Percentiles rank a stretch among this genome's conserved stretches.
phyloP scores from a whole-genome alignment of 768 basidiomycete species.

The Xerocomellus amylosporus region DNA sequence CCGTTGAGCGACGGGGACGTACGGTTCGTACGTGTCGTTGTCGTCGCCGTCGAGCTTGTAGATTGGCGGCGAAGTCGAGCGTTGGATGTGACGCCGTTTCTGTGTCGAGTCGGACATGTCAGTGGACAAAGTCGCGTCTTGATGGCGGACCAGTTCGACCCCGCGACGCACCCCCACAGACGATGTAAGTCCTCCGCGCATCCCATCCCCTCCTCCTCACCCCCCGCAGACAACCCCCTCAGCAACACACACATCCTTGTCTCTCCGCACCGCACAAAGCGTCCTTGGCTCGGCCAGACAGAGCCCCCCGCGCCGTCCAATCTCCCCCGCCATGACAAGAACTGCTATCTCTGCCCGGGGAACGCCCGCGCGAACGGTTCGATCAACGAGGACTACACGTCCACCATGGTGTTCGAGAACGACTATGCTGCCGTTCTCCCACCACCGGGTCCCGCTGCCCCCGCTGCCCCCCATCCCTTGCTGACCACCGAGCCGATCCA shows the following conservation, averaged over 20 bases:
- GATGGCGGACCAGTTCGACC: constrained; percentile 47
- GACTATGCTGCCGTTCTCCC: constrained; percentile 82
- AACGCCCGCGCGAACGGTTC: constrained; percentile 73
- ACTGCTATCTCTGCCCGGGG: constrained; percentile 87
- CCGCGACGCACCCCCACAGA: constrained; percentile 64
- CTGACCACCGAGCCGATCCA: constrained; percentile 64
- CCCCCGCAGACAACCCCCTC: constrained; percentile 69
- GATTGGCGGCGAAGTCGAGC: constrained; percentile 54
- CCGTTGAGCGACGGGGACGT: constrained; percentile 83
- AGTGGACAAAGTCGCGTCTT: neutral
- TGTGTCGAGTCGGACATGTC: constrained; percentile 33
- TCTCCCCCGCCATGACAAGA: constrained; percentile 63
- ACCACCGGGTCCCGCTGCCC: constrained; percentile 52
- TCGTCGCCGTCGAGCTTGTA: constrained; percentile 63
- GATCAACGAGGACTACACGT: constrained; percentile 62
- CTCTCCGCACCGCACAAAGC: constrained; percentile 85
- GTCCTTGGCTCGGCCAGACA: constrained; percentile 89
- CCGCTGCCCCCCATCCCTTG: constrained; percentile 55
- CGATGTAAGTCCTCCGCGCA: constrained; percentile 47
- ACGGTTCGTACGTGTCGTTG: constrained; percentile 75
- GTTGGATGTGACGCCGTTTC: constrained; percentile 53
- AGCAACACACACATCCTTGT: constrained; percentile 75
- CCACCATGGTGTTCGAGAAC: constrained; percentile 72
- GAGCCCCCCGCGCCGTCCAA: constrained; percentile 56
- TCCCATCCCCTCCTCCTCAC: neutral